A percentile compares a stretch with the other conserved stretches of the same genome.
These are phyloP conservation scores for Allomyces macrogynus DNA, from an alignment of 192 early-diverging fungal species.

Conservation along the genomic window DNA sequence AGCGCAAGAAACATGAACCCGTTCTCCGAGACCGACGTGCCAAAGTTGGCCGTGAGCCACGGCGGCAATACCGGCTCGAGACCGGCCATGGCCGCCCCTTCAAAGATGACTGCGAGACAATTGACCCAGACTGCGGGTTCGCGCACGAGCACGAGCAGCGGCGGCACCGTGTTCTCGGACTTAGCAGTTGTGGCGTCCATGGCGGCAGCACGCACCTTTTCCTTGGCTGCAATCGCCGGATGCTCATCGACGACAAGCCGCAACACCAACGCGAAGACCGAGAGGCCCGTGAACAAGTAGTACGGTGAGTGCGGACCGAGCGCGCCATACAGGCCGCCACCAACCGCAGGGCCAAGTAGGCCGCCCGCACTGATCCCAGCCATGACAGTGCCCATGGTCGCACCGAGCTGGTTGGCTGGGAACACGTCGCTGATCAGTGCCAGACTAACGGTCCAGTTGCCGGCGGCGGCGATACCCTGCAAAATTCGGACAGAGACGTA, in stretches of 20 bases:
- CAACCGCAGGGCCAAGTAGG: not conserved
- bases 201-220: not conserved
- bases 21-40: not conserved
- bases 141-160: not conserved
- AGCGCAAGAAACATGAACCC: not conserved
- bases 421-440: not conserved
- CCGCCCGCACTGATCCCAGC: not conserved
- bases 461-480: not conserved
- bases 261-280: not conserved
- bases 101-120: not conserved
- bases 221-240: not conserved
- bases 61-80: not conserved
- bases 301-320: not conserved
- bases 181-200: not conserved
- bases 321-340: not conserved
- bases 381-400: not conserved
- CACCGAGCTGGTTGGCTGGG: not conserved
- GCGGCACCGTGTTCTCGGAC: not conserved
- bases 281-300: not conserved
- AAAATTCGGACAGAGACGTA: not conserved
- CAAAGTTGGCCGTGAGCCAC: not conserved
- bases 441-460: not conserved
- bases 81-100: not conserved
- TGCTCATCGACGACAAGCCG: not conserved
- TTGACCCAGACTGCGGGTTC: not conserved